Conservation (phyloP, 768 basidiomycete genomes). For the Trametes cingulata region DNA sequence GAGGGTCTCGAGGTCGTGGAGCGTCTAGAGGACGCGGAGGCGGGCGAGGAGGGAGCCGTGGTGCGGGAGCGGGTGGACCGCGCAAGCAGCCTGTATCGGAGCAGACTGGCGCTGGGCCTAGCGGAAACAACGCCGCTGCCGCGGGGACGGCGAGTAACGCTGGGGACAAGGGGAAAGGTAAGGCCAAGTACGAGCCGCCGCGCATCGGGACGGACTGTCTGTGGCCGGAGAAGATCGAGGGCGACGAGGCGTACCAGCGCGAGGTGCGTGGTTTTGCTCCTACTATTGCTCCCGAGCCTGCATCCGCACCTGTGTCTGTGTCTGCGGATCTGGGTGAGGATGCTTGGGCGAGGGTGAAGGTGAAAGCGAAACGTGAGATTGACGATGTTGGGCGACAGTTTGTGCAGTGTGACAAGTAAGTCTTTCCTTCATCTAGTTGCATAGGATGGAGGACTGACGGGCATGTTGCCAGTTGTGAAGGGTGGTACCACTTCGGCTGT, state of each 20-base stretch:
- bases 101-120: no score
- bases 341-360: no score
- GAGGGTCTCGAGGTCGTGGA: no score
- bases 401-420: conserved; percentile 22
- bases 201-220: conserved; percentile 14
- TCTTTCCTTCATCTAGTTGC: background rate
- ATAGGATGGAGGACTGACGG: background rate
- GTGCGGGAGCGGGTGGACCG: no score
- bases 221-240: conserved; percentile 19
- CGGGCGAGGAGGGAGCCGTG: no score
- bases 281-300: no score
- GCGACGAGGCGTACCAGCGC: conserved; percentile 17
- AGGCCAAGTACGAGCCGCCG: conserved; percentile 13
- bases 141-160: background rate
- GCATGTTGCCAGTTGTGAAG: conserved; percentile 20
- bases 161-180: background rate
- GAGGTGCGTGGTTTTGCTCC: conserved; percentile 15
- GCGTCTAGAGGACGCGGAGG: no score
- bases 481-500: conserved; percentile 28
- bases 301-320: no score
- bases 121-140: no score
- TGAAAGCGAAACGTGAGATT: background rate
- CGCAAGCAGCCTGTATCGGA: no score
- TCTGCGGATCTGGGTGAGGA: no score
- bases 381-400: conserved; percentile 4